phyloP scores from a whole-genome alignment of 768 basidiomycete species.

The Pisolithus microcarpus region DNA sequence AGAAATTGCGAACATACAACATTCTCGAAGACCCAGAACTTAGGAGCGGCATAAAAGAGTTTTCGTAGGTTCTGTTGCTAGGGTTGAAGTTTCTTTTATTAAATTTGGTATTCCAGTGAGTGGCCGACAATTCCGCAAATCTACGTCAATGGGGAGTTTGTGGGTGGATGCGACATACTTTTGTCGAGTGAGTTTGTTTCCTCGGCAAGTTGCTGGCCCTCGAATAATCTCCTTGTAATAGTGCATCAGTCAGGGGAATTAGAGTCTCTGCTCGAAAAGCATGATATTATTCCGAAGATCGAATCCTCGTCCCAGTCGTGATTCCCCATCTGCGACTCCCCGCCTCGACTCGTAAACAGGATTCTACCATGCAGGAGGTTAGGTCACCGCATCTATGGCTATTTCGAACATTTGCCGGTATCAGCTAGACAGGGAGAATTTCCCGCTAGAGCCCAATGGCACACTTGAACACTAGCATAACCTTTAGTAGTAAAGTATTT shows the following conservation, averaged over 20 bases:
- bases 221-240: constrained; percentile 22
- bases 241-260: constrained; percentile 98
- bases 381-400: background rate
- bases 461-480: too few species aligned
- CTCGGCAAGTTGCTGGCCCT: background rate
- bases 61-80: constrained; percentile 67
- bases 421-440: too few species aligned
- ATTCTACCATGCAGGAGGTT: background rate
- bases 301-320: constrained; percentile 2
- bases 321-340: background rate
- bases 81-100: background rate
- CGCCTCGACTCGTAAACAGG: too few species aligned
- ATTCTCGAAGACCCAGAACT: constrained; percentile 83
- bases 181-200: constrained; percentile 62
- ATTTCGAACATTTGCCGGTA: too few species aligned
- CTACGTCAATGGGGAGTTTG: constrained; percentile 90
- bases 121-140: constrained; percentile 98
- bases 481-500: too few species aligned
- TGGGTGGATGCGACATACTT: constrained; percentile 95
- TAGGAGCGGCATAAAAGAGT: constrained; percentile 86
- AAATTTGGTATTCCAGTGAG: constrained; percentile 45
- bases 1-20: constrained; percentile 86
- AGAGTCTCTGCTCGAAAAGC: constrained; percentile 69
- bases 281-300: constrained; percentile 57
- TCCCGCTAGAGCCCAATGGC: too few species aligned